phyloP scores from a whole-genome alignment of 192 early-diverging fungal genomes.

The Hyaloraphidium curvatum region DNA sequence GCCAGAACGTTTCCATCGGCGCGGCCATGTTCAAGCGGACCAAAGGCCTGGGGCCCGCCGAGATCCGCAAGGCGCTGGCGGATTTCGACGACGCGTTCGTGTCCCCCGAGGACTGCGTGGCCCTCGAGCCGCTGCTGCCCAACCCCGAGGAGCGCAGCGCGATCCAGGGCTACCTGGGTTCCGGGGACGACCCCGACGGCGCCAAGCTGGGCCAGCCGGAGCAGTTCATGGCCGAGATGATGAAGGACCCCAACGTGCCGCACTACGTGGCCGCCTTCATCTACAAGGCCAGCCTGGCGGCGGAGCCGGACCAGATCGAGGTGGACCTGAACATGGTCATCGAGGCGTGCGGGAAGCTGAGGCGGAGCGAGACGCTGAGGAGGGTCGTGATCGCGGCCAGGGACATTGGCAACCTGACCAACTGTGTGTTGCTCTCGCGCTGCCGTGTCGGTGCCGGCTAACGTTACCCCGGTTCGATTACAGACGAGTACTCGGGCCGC shows the following conservation, averaged over 20 bases:
- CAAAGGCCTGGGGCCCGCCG: slow-evolving; percentile 12
- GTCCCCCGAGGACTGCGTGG: slow-evolving; percentile 21
- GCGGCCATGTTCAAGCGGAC: slow-evolving; percentile 24
- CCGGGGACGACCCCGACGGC: slow-evolving; percentile 1
- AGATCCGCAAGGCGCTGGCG: slow-evolving; percentile 12
- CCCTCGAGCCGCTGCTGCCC: slow-evolving; percentile 22
- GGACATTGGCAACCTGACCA: slow-evolving; percentile 28
- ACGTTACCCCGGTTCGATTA: no score
- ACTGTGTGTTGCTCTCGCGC: no score
- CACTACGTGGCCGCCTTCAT: slow-evolving; percentile 18
- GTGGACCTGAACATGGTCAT: slow-evolving; percentile 12
- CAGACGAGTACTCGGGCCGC: slow-evolving; percentile 20
- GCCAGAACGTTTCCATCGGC: slow-evolving; percentile 34
- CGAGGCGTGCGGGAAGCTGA: slow-evolving; percentile 14
- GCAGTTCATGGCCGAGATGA: slow-evolving; percentile 25
- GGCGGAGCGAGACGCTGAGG: slow-evolving; percentile 20
- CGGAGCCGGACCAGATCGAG: slow-evolving; percentile 17
- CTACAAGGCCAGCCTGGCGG: slow-evolving; percentile 11
- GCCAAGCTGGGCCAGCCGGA: slow-evolving; percentile 26
- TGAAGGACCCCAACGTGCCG: slow-evolving; percentile 15
- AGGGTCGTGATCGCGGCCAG: slow-evolving; percentile 21
- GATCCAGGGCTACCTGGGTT: slow-evolving; percentile 9
- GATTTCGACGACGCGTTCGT: slow-evolving; percentile 16
- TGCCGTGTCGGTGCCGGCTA: no score
- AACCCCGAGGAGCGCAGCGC: slow-evolving; percentile 19